Evolutionary conservation across 2,329 filamentous ascomycete species (phyloP).

Genomic region (Colletotrichum chrysophilum): DNA sequence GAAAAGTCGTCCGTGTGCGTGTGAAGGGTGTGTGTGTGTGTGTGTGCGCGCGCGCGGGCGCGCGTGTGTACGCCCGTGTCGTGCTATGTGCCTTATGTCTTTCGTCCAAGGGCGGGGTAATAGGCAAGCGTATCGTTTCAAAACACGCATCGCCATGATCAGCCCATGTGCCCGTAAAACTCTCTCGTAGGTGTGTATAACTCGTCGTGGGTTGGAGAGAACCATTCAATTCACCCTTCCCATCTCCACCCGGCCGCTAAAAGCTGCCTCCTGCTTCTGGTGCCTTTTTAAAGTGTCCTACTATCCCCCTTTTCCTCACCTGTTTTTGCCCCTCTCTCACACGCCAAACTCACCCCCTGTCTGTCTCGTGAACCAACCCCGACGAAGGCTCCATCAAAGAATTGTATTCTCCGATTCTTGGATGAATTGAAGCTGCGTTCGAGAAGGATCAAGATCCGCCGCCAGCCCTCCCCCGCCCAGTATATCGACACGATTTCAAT

Average conservation of each 20-base stretch:
- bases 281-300: neutral
- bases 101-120: slow-evolving; percentile 13
- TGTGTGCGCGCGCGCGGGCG: neutral
- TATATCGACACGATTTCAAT: neutral
- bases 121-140: slow-evolving; percentile 6
- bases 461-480: neutral
- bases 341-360: neutral
- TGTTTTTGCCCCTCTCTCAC: neutral
- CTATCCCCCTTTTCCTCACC: neutral
- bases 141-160: slow-evolving; percentile 9
- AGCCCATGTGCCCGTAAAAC: neutral
- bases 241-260: neutral
- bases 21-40: neutral
- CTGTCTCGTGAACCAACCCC: neutral
- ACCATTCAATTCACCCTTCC: neutral
- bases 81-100: neutral
- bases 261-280: neutral
- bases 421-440: neutral
- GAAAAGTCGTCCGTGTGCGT: neutral
- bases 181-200: neutral
- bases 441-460: neutral
- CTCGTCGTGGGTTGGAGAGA: neutral
- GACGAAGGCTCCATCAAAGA: neutral
- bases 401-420: neutral
- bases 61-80: neutral